Conservation (phyloP, 2,329 filamentous ascomycete genomes). For the Aspergillus clavatus region DNA sequence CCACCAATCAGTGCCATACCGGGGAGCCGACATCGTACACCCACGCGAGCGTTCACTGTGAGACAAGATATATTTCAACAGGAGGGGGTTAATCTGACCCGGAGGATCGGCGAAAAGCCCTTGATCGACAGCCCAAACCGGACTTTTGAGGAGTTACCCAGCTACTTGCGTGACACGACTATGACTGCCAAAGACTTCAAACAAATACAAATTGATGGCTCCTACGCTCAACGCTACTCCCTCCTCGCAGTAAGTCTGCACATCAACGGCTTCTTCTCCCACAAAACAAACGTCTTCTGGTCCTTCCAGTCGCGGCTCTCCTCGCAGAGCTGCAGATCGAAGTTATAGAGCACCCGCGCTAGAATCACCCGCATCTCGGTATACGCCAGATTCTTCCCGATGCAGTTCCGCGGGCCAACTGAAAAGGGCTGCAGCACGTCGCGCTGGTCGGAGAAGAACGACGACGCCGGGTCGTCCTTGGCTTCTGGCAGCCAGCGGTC, state of each 20-base stretch:
- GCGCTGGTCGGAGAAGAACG: constrained; percentile 40
- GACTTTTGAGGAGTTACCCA: no score
- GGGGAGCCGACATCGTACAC: no score
- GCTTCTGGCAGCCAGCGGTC: constrained; percentile 43
- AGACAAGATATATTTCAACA: no score
- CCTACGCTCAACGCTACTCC: no score
- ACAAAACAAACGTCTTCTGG: constrained; percentile 36
- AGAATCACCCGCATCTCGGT: constrained; percentile 49
- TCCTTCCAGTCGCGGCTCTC: constrained; percentile 34
- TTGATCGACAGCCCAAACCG: no score
- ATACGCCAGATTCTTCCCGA: constrained; percentile 48
- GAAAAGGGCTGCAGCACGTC: constrained; percentile 48
- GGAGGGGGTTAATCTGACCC: no score
- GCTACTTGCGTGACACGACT: no score
- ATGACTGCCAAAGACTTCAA: no score
- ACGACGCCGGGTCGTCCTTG: constrained; percentile 14
- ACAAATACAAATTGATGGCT: no score
- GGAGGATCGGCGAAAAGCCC: no score
- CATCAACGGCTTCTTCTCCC: constrained; percentile 37
- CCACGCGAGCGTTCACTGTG: no score
- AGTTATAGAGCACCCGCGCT: constrained; percentile 45
- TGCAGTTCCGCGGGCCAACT: constrained; percentile 46
- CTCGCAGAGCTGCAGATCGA: constrained; percentile 42
- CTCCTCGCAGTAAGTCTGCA: constrained; percentile 4
- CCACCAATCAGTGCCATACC: no score